A percentile compares a stretch with the other conserved stretches of the same genome.
Conservation (phyloP, 192 early-diverging fungal species). For the Tieghemiomyces parasiticus region DNA sequence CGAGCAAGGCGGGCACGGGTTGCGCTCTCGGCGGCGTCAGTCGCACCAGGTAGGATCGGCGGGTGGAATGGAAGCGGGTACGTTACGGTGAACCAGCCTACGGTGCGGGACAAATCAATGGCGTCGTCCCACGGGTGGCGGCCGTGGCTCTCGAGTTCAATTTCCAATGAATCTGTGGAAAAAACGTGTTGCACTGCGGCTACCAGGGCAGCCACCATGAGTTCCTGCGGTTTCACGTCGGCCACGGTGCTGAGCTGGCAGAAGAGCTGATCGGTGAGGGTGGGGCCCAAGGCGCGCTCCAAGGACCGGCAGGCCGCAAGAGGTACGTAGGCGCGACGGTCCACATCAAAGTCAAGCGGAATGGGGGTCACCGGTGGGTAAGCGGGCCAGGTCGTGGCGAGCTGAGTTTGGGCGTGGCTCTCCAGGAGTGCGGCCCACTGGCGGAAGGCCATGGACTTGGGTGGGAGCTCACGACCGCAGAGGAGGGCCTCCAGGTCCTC, state of each 20-base stretch:
- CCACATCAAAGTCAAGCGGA: background rate
- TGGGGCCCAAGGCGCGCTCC: background rate
- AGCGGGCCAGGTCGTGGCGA: background rate
- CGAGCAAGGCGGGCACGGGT: background rate
- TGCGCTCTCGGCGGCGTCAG: background rate
- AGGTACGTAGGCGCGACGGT: background rate
- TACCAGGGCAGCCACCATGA: slow-evolving; percentile 7
- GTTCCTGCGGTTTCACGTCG: background rate
- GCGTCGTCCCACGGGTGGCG: slow-evolving; percentile 6
- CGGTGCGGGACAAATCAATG: slow-evolving; percentile 7
- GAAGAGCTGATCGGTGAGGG: background rate
- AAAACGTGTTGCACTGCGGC: background rate
- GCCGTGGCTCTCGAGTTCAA: slow-evolving; percentile 9
- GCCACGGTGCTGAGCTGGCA: background rate
- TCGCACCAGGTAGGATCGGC: too few species aligned
- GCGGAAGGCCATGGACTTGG: slow-evolving; percentile 16
- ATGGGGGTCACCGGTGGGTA: background rate
- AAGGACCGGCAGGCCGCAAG: background rate
- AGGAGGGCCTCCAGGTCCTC: slow-evolving; percentile 17
- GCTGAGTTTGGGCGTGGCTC: slow-evolving; percentile 2
- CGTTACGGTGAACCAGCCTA: slow-evolving; percentile 22
- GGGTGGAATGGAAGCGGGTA: slow-evolving; percentile 2
- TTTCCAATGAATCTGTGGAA: background rate
- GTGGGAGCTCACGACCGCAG: slow-evolving; percentile 3
- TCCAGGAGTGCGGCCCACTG: slow-evolving; percentile 10